phyloP scores from a whole-genome alignment of 73 alveolate species.

The Paramecium biaurelia region DNA sequence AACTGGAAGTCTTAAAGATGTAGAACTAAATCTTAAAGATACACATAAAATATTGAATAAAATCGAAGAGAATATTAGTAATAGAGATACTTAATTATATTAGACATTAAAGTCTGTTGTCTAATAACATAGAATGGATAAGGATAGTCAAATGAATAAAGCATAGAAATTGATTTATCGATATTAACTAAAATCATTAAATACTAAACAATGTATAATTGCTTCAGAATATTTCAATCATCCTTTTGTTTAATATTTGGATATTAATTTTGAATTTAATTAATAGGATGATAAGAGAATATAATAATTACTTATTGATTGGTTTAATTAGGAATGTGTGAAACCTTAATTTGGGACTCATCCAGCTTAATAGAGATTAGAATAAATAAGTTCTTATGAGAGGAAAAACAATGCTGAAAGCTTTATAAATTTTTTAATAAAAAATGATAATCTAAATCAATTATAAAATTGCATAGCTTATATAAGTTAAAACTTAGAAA shows the following conservation, averaged over 20 bases:
- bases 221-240: conserved; percentile 3
- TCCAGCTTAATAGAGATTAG: neutral
- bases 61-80: neutral
- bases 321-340: conserved; percentile 39
- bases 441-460: neutral
- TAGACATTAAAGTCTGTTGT: neutral
- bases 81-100: neutral
- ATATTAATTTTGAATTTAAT: neutral
- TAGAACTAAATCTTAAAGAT: neutral
- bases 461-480: neutral
- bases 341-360: neutral
- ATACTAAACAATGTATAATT: neutral
- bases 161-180: neutral
- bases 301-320: neutral
- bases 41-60: neutral
- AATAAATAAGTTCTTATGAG: neutral
- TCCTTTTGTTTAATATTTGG: neutral
- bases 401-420: neutral
- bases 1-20: conserved; percentile 8
- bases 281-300: neutral
- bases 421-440: neutral
- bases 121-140: neutral
- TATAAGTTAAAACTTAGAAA: neutral
- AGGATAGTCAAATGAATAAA: neutral
- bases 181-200: neutral